phyloP scores from a whole-genome alignment of 768 basidiomycete genomes.

The Boletus subparvulus region DNA sequence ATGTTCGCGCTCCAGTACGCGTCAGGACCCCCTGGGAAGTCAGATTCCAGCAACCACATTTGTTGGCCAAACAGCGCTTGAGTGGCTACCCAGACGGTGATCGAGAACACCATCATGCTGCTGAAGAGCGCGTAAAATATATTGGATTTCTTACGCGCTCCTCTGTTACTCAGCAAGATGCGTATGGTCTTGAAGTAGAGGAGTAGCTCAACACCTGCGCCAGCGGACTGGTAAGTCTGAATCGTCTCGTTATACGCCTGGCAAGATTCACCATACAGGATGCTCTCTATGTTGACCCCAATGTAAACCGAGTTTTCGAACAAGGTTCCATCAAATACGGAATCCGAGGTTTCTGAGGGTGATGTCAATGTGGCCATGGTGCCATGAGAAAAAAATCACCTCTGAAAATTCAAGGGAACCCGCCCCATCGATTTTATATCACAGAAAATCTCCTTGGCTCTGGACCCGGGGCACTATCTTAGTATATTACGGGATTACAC shows the following conservation, averaged over 20 bases:
- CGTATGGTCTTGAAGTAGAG: slow-evolving; percentile 26
- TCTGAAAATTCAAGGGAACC: not conserved
- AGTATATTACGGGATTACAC: too few species aligned
- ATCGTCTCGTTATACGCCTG: not conserved
- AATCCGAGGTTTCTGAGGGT: not conserved
- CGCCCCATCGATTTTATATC: slow-evolving; percentile 4
- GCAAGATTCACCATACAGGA: slow-evolving; percentile 23
- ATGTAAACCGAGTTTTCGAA: slow-evolving; percentile 17
- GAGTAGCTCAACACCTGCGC: slow-evolving; percentile 21
- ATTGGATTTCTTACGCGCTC: slow-evolving; percentile 6
- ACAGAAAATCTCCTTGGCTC: not conserved
- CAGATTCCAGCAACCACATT: slow-evolving; percentile 37
- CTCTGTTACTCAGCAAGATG: slow-evolving; percentile 1
- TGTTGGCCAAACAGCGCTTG: slow-evolving; percentile 25
- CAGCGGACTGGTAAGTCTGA: not conserved
- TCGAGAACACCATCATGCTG: slow-evolving; percentile 24
- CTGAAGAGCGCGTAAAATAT: slow-evolving; percentile 27
- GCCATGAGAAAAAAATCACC: not conserved
- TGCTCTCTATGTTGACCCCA: slow-evolving; percentile 16
- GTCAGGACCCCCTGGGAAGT: slow-evolving; percentile 37
- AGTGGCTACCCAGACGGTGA: slow-evolving; percentile 31
- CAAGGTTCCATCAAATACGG: not conserved
- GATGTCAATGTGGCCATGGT: not conserved
- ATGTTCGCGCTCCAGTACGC: slow-evolving; percentile 30
- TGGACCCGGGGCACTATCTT: not conserved